These are phyloP conservation scores for Aspergillus saccharolyticus DNA, from an alignment of 495 filamentous ascomycete species.

Conservation along the genomic window DNA sequence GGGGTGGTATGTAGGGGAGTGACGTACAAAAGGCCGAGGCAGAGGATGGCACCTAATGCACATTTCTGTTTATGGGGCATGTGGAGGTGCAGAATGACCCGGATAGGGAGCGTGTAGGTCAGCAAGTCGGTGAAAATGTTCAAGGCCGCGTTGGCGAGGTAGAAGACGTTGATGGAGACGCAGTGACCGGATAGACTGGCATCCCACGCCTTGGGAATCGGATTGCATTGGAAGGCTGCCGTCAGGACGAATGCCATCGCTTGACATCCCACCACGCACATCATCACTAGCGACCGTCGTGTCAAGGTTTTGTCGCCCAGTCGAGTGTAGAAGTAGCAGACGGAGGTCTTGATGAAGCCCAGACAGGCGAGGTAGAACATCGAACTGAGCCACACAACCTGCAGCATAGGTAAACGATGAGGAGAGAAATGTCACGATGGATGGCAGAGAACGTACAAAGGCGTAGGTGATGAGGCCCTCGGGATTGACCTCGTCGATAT, in stretches of 20 bases:
- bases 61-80: slow-evolving; percentile 36
- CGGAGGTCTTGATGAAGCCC: slow-evolving; percentile 39
- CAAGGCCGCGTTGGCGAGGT: slow-evolving; percentile 41
- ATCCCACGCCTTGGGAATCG: slow-evolving; percentile 33
- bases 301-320: slow-evolving; percentile 33
- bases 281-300: slow-evolving; percentile 28
- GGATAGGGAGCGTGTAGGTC: slow-evolving; percentile 46
- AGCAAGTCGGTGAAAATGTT: slow-evolving; percentile 51
- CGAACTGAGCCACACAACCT: slow-evolving; percentile 39
- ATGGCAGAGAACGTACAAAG: slow-evolving; percentile 21
- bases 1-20: background rate
- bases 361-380: slow-evolving; percentile 39
- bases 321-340: slow-evolving; percentile 37
- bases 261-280: slow-evolving; percentile 27
- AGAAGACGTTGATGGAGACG: slow-evolving; percentile 44
- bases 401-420: background rate
- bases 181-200: slow-evolving; percentile 28
- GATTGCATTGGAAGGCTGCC: slow-evolving; percentile 35
- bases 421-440: background rate
- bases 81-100: slow-evolving; percentile 32
- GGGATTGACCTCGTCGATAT: slow-evolving; percentile 21
- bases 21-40: slow-evolving; percentile 38
- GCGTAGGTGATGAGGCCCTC: slow-evolving; percentile 23
- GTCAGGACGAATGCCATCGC: slow-evolving; percentile 33
- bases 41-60: slow-evolving; percentile 31